Base-by-base conservation (phyloP, 208 protist genomes). In the Trypanosoma vivax region DNA sequence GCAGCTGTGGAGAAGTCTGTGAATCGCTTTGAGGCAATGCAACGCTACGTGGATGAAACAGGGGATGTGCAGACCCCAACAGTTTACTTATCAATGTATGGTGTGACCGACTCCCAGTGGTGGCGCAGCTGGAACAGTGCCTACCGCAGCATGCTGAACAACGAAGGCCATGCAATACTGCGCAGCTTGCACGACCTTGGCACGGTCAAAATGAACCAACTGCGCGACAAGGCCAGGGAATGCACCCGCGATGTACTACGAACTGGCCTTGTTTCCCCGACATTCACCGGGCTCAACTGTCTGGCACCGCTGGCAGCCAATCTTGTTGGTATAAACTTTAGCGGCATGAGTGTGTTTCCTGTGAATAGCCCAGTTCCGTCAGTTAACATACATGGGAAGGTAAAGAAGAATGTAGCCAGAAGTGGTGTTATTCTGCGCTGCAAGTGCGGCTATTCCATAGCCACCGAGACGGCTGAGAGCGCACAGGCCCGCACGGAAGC, bases 1-100 rank as follows among this genome's bases (percentile, higher is more conserved):
- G 76, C 79, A 0, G 75, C 64, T 5, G 79, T 88, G 42, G 79
- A 88, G 41, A 71, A 64, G 0, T 49, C 65, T 16, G 59, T 63
- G 48, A 27, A 37, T 23, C 53, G 75, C 50, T 62, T 24, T 30
- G 54, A 28, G 19, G 64, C 76, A 2, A 60, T 93, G 42, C 86
- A 93, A 60, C 73, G 74, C 14, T 93, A 93, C 67, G 68, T 90
- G 28, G 86, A 93, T 65, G 73, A 74, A 68, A 85, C 63, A 19
- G 65, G 63, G 21, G 86, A 93, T 28, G 59, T 88, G 41, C 86
- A 93, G 56, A 81, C 70, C 2, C 50, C 76, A 28, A 34, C 82
- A 29, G 75, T 74, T 53, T 90, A 88, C 48, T 64, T 66, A 2
- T 51, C 70, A 1, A 56, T 69, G 4, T 90, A 82, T 47, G 71